Evolutionary conservation across 805 yeast genomes (phyloP), one percentile per base, ranked within the genome.

Genomic region (Candida hungchunana): DNA sequence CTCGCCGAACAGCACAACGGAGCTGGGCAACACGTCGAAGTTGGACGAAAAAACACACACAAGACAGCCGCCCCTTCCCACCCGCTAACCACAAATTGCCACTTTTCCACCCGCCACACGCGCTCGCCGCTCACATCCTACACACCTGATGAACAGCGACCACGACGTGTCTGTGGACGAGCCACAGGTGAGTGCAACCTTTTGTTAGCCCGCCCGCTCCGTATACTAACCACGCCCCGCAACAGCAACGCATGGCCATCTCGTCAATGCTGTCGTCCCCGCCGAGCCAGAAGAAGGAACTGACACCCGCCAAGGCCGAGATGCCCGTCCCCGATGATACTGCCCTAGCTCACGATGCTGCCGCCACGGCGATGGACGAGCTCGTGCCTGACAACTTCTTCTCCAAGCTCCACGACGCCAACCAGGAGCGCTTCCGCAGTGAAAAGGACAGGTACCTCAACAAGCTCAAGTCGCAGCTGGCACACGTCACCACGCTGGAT

Each of bases 401-500:
- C 4, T 32, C 36, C 5, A 41, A 42, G 16, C 39, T 53, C 13
- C 40, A 39, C 11, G 32, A 34, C 14, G 56, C 58, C 25, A 53
- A 53, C 23, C 43, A 48, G 26, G 28, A 37, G 19, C 42, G 37
- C 18, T 46, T 39, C 37, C 46, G 48, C 17, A 20, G 34, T 8
- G 53, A 50, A 37, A 54, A 51, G 42, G 50, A 47, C 36, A 15
- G 34, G 1, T 51, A 53, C 26, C 40, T 54, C 3, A 40, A 51
- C 27, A 39, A 43, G 15, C 32, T 54, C 11, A 53, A 34, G 31
- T 29, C 51, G 2, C 48, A 50, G 31, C 37, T 54, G 7, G 52
- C 58, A 1, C 58, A 55, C 31, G 46, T 51, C 30, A 42, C 58
- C 5, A 55, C 56, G 0, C 34, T 55, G 34, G 59, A 55, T 26